Base-by-base conservation (phyloP, 306 rosid species). In the Vigna trinervia region DNA sequence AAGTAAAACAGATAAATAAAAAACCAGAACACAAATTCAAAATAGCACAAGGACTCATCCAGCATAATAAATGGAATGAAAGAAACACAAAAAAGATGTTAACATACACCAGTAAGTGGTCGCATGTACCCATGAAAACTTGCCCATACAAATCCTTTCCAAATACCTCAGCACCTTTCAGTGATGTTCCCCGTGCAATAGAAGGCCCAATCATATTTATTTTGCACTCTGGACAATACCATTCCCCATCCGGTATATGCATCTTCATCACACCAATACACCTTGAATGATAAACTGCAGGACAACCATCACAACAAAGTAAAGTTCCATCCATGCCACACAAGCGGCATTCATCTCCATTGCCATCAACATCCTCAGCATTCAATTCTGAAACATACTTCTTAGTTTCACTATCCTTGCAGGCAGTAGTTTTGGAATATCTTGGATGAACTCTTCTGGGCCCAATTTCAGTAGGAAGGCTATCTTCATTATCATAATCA, bases 261-360 rank as follows among this genome's bases (percentile, higher is more conserved):
- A 85, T 75, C 84, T 91, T 94, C 91, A 91, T 86, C 86, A 94
- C 88, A 66, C 98, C 97, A 26, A 94, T 94, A 85, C 98, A 94
- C 84, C 98, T 90, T 7, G 93, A 88, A 81, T 94, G 98, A 81
- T 94, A 94, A 26, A 90, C 96, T 41, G 96, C 89, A 14, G 98
- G 98, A 82, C 98, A 94, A 79, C 98, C 97, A 83, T 94, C 98
- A 84, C 98, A 94, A 68, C 98, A 94, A 79, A 94, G 92, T 81
- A 94, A 83, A 47, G 87, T 91, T 84, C 98, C 98, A 80, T 94
- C 98, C 98, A 94, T 91, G 69, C 96, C 94, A 83, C 98, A 94
- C 58, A 94, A 94, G 68, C 89, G 88, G 23, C 98, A 94, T 78
- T 94, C 97, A 79, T 94, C 98, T 47, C 94, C 87, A 78, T 94